Evolutionary conservation across 2,329 filamentous ascomycete species (phyloP).

Genomic region (Meredithiella fracta): DNA sequence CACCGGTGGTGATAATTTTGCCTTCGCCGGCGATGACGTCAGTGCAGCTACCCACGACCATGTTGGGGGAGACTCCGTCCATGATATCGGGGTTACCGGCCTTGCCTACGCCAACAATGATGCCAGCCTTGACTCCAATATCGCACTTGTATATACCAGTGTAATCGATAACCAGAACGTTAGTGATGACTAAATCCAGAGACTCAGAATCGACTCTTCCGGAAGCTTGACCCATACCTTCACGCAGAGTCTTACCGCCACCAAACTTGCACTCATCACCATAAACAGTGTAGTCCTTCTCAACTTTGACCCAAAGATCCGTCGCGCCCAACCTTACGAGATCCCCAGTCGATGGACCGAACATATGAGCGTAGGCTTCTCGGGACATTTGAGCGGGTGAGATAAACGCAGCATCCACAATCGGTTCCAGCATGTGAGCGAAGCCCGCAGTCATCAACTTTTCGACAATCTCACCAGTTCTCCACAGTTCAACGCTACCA

Average conservation of each 20-base stretch:
- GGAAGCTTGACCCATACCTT: constrained; percentile 88
- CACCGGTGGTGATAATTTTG: constrained; percentile 80
- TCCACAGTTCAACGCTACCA: constrained; percentile 49
- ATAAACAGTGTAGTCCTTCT: constrained; percentile 68
- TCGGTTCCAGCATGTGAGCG: constrained; percentile 55
- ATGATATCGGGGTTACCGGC: constrained; percentile 95
- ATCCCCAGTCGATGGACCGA: constrained; percentile 82
- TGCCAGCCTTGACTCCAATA: constrained; percentile 76
- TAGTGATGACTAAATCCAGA: constrained; percentile 74
- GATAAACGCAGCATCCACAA: constrained; percentile 34
- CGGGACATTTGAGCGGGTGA: constrained; percentile 57
- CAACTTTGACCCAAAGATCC: constrained; percentile 78
- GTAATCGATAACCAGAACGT: constrained; percentile 81
- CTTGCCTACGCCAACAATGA: constrained; percentile 82
- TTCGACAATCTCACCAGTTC: constrained; percentile 48
- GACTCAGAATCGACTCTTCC: constrained; percentile 55
- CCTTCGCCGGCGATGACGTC: constrained; percentile 85
- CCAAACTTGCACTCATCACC: constrained; percentile 94
- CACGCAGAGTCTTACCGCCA: constrained; percentile 80
- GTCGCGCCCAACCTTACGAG: constrained; percentile 66
- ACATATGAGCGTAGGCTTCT: constrained; percentile 70
- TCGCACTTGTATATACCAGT: constrained; percentile 92
- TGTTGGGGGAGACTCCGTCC: constrained; percentile 61
- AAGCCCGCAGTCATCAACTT: constrained; percentile 59
- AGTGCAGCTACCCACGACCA: constrained; percentile 76